Base-by-base conservation (phyloP, 2,329 filamentous ascomycete species). In the Hypoxylon sp. region DNA sequence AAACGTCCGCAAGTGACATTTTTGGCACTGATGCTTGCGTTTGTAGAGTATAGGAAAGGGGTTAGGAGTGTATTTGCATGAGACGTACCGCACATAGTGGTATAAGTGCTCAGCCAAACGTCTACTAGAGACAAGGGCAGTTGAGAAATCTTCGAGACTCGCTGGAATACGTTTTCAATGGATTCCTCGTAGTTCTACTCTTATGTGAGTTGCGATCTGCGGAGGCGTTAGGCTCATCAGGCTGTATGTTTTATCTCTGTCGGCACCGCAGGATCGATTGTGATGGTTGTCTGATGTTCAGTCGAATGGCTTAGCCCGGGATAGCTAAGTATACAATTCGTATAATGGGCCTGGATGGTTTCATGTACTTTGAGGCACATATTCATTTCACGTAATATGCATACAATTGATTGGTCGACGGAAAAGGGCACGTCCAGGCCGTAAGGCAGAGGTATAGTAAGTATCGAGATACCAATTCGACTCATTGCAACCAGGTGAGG, bases 181-280 rank as follows among this genome's bases (percentile, higher is more conserved):
- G 50, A 11, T 22, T 24, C 24, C 11, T 9, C 36, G 49, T 69
- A 72, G 36, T 70, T n/a, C 54, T 2, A 69, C 58, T 2, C 9
- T 7, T 6, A 70, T 32, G 24, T 26, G 22, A n/a, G 36, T 33
- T 1, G 36, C 12, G 14, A 62, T 36, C 4, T 57, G 52, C 2
- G 30, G 45, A 3, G 63, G 40, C 0, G 57, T 42, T 2, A 70
- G 16, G 28, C 51, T 65, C 44, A 67, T 22, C 11, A 64, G 28
- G 1, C 65, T 65, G 55, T 70, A 72, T 12, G 71, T 22, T 48
- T 62, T 70, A n/a, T 72, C 70, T 18, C 56, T 55, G 12, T 9
- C 8, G 36, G 70, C 60, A 1, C 14, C 0, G 32, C 65, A 72
- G 6, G 14, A 24, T 2, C 65, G 42, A 3, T 4, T 6, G 16